A percentile compares a stretch with the other conserved stretches of the same genome.
phyloP scores from a whole-genome alignment of 495 filamentous ascomycete genomes.

The Amphirosellinia nigrospora region DNA sequence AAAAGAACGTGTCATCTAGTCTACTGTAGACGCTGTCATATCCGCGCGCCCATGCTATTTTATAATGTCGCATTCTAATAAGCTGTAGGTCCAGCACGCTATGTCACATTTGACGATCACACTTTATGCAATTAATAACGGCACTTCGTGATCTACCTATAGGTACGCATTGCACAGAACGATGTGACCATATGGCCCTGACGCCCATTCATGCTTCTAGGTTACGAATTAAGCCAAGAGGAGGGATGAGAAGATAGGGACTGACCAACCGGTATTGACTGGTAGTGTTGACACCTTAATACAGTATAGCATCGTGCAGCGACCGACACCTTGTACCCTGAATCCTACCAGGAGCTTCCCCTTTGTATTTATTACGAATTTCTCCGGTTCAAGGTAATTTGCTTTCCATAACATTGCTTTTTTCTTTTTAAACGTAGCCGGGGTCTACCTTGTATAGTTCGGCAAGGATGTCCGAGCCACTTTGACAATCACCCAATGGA shows the following conservation, averaged over 20 bases:
- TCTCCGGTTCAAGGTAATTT: constrained; percentile 17
- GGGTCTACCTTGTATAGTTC: constrained; percentile 18
- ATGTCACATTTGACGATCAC: constrained; percentile 28
- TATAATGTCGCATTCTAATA: constrained; percentile 23
- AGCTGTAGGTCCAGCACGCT: constrained; percentile 9
- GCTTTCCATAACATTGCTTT: constrained; percentile 22
- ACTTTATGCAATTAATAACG: constrained; percentile 26
- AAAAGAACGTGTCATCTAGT: constrained; percentile 16
- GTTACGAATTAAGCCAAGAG: not conserved
- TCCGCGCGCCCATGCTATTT: constrained; percentile 16
- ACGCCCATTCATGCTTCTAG: not conserved
- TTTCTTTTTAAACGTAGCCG: not conserved
- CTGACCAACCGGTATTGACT: not conserved
- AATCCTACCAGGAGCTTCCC: not conserved
- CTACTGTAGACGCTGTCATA: constrained; percentile 13
- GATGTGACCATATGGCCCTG: constrained; percentile 19
- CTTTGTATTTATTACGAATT: constrained; percentile 10
- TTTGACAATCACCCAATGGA: constrained; percentile 16
- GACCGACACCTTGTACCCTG: not conserved
- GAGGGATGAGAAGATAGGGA: constrained; percentile 7
- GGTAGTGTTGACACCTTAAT: not conserved
- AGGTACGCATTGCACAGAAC: not conserved
- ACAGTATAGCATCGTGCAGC: constrained; percentile 1
- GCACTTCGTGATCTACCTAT: constrained; percentile 19
- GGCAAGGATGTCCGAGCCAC: constrained; percentile 25